Conservation (phyloP, 2,329 filamentous ascomycete genomes). For the Verticillium nonalfalfae region DNA sequence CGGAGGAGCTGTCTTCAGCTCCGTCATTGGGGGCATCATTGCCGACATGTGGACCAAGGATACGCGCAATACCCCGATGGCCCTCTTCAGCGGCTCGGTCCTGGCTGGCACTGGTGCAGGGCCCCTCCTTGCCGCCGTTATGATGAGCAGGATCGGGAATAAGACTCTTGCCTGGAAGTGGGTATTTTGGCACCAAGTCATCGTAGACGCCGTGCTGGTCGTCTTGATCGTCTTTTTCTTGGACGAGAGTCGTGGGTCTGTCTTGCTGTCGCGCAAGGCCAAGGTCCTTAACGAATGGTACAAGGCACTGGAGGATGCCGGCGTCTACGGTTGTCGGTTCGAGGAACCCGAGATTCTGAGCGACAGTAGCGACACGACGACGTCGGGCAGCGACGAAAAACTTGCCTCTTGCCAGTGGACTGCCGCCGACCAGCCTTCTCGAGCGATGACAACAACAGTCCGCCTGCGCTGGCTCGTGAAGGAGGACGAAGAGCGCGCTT, state of each 20-base stretch:
- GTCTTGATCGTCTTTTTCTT: constrained; percentile 63
- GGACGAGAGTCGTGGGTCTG: constrained; percentile 74
- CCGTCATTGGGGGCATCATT: constrained; percentile 88
- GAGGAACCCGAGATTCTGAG: constrained; percentile 7
- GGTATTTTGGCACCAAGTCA: constrained; percentile 83
- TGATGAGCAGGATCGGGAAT: constrained; percentile 53
- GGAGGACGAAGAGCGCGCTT: constrained; percentile 69
- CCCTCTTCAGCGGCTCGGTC: constrained; percentile 74
- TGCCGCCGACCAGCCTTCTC: neutral
- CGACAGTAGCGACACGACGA: constrained; percentile 1
- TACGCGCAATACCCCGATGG: constrained; percentile 84
- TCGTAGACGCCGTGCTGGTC: constrained; percentile 59
- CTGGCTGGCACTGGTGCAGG: constrained; percentile 75
- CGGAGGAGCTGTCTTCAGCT: constrained; percentile 74
- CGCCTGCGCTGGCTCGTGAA: constrained; percentile 76
- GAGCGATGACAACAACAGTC: constrained; percentile 23
- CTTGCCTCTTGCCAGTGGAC: neutral
- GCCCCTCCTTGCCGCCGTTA: constrained; percentile 63
- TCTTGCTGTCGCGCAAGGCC: constrained; percentile 73
- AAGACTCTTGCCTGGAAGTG: constrained; percentile 62
- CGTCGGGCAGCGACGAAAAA: constrained; percentile 5
- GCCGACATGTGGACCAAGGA: constrained; percentile 76
- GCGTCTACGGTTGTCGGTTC: constrained; percentile 44
- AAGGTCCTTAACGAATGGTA: constrained; percentile 72
- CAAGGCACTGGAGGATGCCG: constrained; percentile 60